phyloP scores from a whole-genome alignment of 805 yeast species.

The Candida ulmi region DNA sequence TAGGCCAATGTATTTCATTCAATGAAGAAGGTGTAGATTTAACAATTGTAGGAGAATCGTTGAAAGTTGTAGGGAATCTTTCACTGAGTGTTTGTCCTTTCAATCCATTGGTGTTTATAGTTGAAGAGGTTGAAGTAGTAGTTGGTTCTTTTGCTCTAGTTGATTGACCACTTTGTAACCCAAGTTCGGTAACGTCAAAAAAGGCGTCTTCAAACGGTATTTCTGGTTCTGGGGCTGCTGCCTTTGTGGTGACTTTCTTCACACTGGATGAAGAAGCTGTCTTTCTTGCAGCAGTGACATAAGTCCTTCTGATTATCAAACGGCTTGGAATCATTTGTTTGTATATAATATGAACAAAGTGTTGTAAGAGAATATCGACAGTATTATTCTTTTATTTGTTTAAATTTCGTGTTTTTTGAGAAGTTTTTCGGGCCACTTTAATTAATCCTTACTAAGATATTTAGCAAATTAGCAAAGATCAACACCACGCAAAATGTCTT shows the following conservation, averaged over 20 bases:
- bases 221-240: not conserved
- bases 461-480: no score
- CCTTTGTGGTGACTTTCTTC: not conserved
- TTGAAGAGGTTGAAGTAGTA: no score
- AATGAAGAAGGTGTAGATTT: slow-evolving; percentile 2
- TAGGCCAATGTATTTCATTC: slow-evolving; percentile 63
- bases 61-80: slow-evolving; percentile 14
- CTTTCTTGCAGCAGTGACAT: not conserved
- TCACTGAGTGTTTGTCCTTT: slow-evolving; percentile 15
- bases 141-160: not conserved
- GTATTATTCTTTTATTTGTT: no score
- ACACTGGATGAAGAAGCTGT: not conserved
- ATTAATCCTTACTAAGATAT: no score
- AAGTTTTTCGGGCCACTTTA: no score
- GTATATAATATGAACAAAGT: no score
- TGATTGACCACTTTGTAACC: not conserved
- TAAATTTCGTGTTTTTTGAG: no score
- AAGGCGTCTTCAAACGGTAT: not conserved
- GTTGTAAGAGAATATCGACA: no score
- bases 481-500: no score
- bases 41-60: slow-evolving; percentile 15
- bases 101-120: slow-evolving; percentile 1
- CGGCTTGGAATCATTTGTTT: no score
- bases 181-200: not conserved
- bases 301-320: no score